Evolutionary conservation across 441 rosid species (phyloP).

Genomic region (Corymbia calophylla): DNA sequence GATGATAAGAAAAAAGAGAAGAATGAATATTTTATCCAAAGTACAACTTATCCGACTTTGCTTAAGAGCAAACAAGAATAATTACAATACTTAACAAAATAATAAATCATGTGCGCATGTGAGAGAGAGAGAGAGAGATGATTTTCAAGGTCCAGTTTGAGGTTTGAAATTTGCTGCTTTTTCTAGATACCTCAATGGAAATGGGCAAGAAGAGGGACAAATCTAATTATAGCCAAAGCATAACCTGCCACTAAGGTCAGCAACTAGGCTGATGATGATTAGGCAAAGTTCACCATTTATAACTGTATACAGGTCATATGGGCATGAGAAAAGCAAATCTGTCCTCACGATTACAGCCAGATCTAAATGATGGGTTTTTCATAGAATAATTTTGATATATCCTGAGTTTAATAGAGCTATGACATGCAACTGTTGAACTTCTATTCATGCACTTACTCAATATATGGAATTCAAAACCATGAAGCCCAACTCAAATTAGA

Average conservation of each 20-base stretch:
- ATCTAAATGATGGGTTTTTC: not conserved
- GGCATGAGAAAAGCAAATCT: not conserved
- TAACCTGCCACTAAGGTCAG: not conserved
- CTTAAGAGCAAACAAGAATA: not conserved
- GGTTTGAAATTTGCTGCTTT: not conserved
- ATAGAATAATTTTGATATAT: not conserved
- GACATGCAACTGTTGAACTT: not conserved
- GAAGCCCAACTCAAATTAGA: not conserved
- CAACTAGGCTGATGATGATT: not conserved
- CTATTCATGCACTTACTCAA: not conserved
- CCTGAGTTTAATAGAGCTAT: not conserved
- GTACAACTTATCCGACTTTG: not conserved
- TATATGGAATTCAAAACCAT: not conserved
- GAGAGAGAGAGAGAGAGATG: not conserved
- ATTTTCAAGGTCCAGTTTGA: not conserved
- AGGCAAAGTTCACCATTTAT: not conserved
- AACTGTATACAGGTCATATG: constrained; percentile 15
- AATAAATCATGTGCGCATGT: not conserved
- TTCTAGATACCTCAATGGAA: too few relatives aligned
- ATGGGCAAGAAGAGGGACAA: not conserved
- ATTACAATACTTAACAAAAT: not conserved
- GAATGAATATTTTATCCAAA: not conserved
- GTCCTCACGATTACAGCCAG: not conserved
- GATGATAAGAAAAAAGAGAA: not conserved
- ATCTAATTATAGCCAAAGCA: not conserved